phyloP scores from a whole-genome alignment of 2,329 filamentous ascomycete species.

The Penicillium sp. region DNA sequence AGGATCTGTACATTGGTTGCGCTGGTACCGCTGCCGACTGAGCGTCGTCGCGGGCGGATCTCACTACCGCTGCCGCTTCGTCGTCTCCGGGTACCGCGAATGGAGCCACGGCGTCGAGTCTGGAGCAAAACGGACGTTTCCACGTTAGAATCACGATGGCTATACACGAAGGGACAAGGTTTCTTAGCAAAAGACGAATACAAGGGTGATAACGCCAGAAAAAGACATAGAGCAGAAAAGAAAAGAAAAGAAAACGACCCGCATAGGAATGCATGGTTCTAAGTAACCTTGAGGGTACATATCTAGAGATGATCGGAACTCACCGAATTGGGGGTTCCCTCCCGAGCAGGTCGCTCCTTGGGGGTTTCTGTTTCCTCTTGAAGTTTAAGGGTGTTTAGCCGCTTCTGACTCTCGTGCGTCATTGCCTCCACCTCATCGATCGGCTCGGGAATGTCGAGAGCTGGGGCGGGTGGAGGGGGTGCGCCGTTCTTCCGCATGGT shows the following conservation, averaged over 20 bases:
- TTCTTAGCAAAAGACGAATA: conserved; percentile 48
- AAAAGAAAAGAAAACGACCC: conserved; percentile 22
- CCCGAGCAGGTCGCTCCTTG: conserved; percentile 58
- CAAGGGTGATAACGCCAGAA: conserved; percentile 13
- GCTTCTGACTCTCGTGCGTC: conserved; percentile 81
- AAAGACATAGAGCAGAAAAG: not conserved
- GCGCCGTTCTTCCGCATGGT: conserved; percentile 65
- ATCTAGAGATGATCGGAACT: conserved; percentile 42
- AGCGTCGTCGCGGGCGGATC: conserved; percentile 47
- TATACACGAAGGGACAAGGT: conserved; percentile 39
- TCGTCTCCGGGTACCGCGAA: conserved; percentile 46
- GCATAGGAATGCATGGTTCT: conserved; percentile 29
- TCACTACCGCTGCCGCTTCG: conserved; percentile 48
- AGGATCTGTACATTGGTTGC: conserved; percentile 39
- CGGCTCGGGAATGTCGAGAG: conserved; percentile 50
- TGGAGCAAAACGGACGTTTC: conserved; percentile 49
- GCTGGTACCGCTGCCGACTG: conserved; percentile 40
- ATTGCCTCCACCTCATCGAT: conserved; percentile 76
- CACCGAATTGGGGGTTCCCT: conserved; percentile 49
- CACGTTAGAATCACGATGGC: conserved; percentile 54
- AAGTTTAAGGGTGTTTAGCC: conserved; percentile 86
- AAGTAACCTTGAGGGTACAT: conserved; percentile 24
- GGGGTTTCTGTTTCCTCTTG: conserved; percentile 68
- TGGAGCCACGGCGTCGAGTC: conserved; percentile 50
- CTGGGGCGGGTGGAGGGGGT: conserved; percentile 39